Conservation (phyloP, 305 asterid genomes). For the Ilex paraguariensis region DNA sequence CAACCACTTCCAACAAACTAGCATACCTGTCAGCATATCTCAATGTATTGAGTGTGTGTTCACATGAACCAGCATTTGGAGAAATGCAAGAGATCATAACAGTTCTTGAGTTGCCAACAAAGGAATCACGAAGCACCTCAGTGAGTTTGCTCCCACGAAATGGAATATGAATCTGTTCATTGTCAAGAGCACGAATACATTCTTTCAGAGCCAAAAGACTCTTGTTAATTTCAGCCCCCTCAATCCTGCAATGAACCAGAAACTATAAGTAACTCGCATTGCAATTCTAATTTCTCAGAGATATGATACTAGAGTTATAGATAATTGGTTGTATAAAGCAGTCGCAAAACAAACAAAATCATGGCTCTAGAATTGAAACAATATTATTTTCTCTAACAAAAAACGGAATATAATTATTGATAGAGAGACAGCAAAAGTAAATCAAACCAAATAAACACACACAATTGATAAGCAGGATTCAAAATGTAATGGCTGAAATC, state of each 20-base stretch:
- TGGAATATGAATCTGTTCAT: conserved; percentile 6
- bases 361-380: too few species aligned
- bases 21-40: conserved; percentile 10
- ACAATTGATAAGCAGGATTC: too few species aligned
- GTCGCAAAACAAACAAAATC: too few species aligned
- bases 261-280: too few species aligned
- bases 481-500: too few species aligned
- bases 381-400: too few species aligned
- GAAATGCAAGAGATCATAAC: conserved; percentile 10
- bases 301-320: too few species aligned
- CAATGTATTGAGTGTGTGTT: conserved; percentile 5
- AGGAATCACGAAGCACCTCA: conserved; percentile 6
- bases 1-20: not conserved
- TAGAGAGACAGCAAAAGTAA: too few species aligned
- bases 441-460: too few species aligned
- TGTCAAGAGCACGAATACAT: conserved; percentile 9
- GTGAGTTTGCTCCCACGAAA: conserved; percentile 10
- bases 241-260: conserved; percentile 1
- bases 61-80: conserved; percentile 12
- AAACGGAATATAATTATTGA: too few species aligned
- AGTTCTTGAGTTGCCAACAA: conserved; percentile 8
- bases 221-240: conserved; percentile 9
- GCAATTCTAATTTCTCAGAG: too few species aligned
- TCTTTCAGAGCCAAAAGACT: conserved; percentile 7
- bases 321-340: too few species aligned